phyloP scores from a whole-genome alignment of 2,329 filamentous ascomycete species.

The Lachnellula cervina region DNA sequence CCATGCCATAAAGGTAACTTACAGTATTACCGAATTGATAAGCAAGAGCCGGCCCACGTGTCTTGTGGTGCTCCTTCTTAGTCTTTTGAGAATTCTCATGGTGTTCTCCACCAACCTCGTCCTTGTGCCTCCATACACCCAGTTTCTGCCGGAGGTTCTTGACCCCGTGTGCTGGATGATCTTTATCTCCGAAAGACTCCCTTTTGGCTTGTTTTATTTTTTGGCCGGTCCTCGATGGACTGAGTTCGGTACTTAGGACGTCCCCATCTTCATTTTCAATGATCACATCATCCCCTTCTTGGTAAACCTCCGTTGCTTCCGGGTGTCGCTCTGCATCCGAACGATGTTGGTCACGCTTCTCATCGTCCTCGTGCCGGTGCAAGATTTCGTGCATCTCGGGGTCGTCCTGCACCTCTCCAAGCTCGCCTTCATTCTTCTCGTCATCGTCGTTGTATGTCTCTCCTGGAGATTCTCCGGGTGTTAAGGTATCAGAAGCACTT shows the following conservation, averaged over 20 bases:
- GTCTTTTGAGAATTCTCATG: slow-evolving; percentile 33
- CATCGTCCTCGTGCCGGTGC: slow-evolving; percentile 31
- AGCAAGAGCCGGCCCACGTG: slow-evolving; percentile 69
- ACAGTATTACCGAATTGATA: slow-evolving; percentile 81
- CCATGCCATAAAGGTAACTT: slow-evolving; percentile 29
- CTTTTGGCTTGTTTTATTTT: slow-evolving; percentile 39
- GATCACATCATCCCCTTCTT: slow-evolving; percentile 74
- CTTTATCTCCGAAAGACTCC: slow-evolving; percentile 35
- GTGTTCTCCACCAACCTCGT: slow-evolving; percentile 36
- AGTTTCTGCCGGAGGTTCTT: slow-evolving; percentile 29
- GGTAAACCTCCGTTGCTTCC: slow-evolving; percentile 60
- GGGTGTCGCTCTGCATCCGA: slow-evolving; percentile 30
- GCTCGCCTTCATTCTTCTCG: slow-evolving; percentile 30
- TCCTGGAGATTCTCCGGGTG: slow-evolving; percentile 26
- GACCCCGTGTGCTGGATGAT: slow-evolving; percentile 28
- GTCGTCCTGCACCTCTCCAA: slow-evolving; percentile 32
- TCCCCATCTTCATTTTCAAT: slow-evolving; percentile 86
- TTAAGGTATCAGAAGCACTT: slow-evolving; percentile 27
- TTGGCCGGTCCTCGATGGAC: slow-evolving; percentile 7
- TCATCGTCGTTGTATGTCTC: slow-evolving; percentile 24
- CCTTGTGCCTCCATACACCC: slow-evolving; percentile 31
- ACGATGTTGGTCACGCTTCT: slow-evolving; percentile 29
- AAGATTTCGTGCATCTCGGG: slow-evolving; percentile 32
- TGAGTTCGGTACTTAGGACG: slow-evolving; percentile 52
- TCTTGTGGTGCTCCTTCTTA: slow-evolving; percentile 36